These are phyloP conservation scores for Hibiscus tridactylites DNA, from an alignment of 345 rosid species.

Conservation along the genomic window DNA sequence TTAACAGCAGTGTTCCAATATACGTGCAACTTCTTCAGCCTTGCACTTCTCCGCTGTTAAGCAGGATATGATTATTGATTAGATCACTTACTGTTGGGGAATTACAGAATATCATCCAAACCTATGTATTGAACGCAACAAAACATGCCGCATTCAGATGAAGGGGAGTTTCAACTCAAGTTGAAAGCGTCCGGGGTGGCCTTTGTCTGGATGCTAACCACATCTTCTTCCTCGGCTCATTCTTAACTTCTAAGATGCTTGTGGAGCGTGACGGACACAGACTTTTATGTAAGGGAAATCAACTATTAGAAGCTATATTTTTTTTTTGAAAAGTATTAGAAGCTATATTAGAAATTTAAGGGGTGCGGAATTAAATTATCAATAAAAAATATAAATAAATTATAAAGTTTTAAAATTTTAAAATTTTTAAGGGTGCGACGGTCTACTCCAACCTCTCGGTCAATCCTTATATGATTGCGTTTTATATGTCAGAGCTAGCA, in stretches of 20 bases:
- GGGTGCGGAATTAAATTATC: no score
- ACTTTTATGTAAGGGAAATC: no score
- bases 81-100: background rate
- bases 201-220: slow-evolving; percentile 8
- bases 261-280: background rate
- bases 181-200: no score
- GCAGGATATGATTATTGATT: background rate
- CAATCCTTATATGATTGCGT: no score
- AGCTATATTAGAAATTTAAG: no score
- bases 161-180: background rate
- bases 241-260: slow-evolving; percentile 8
- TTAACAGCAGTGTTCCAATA: background rate
- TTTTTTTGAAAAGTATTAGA: no score
- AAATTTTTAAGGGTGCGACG: no score
- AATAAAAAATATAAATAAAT: no score
- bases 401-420: no score
- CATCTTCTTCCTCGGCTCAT: slow-evolving; percentile 18
- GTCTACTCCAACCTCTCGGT: no score
- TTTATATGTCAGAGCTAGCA: slow-evolving; percentile 9
- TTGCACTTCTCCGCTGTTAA: no score
- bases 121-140: background rate
- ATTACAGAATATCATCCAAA: background rate
- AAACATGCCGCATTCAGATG: background rate
- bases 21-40: background rate
- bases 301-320: no score